These are phyloP conservation scores for Plasmodium billcollinsi DNA, from an alignment of 169 alveolate genomes.

Conservation along the genomic window DNA sequence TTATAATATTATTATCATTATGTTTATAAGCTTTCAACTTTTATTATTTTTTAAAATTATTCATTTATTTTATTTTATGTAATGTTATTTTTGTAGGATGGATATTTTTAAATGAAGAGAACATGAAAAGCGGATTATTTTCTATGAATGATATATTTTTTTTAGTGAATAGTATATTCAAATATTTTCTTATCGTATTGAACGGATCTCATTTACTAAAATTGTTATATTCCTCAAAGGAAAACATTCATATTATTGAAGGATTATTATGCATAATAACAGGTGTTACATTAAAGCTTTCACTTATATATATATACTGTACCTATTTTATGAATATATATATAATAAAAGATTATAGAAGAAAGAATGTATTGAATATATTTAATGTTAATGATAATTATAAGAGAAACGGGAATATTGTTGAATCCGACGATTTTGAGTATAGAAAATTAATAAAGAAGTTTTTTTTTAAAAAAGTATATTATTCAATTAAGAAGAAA, in stretches of 20 bases:
- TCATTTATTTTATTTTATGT: too few species aligned
- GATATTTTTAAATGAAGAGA: conserved; percentile 15
- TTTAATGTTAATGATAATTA: conserved; percentile 1
- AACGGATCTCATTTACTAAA: conserved; percentile 46
- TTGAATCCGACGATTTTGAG: conserved; percentile 69
- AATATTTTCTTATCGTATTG: conserved; percentile 46
- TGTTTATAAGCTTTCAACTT: too few species aligned
- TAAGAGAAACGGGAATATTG: neutral
- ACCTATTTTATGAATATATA: conserved; percentile 41
- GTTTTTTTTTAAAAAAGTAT: conserved; percentile 60
- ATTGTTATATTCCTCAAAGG: conserved; percentile 12
- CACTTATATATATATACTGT: conserved; percentile 33
- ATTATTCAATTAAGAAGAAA: conserved; percentile 49
- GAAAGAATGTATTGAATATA: conserved; percentile 6
- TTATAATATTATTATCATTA: too few species aligned
- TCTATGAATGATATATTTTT: conserved; percentile 48
- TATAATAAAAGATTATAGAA: conserved; percentile 19
- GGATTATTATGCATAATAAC: conserved; percentile 26
- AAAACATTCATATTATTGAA: conserved; percentile 7
- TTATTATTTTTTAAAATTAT: too few species aligned
- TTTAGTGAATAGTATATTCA: conserved; percentile 45
- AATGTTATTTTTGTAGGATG: conserved; percentile 6
- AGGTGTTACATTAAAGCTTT: conserved; percentile 46
- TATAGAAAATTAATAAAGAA: conserved; percentile 65
- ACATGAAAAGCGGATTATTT: conserved; percentile 59